Base-by-base conservation (phyloP, 306 rosid genomes). In the Heteromeles arbutifolia region DNA sequence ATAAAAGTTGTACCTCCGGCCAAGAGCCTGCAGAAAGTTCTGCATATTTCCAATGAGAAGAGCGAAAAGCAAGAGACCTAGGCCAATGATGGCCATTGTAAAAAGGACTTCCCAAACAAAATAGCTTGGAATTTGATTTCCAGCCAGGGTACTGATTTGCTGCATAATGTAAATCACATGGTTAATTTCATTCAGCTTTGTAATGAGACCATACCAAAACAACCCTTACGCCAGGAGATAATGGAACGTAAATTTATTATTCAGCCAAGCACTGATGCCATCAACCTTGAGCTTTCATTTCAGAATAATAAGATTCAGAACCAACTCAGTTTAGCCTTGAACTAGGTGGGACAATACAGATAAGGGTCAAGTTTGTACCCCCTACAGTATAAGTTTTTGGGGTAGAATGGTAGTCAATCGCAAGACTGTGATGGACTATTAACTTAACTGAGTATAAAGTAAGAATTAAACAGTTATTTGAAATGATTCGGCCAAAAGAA, bases 121-220 rank as follows among this genome's bases (percentile, higher is more conserved):
- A 74, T 84, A 85, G 86, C 97, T 93, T 12, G 98, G 98, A 70
- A 10, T 19, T 81, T 21, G 84, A 81, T 86, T 86, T 74, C 98
- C 91, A 52, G 92, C 93, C 2, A 91, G 85, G 50, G 97, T 91
- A 83, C 97, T 93, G 64, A 93, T 93, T 91, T 93, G 98, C 98
- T 93, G 84, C 78, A 78, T 74, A 71, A 67, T 34, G 73, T 76
- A 52, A 71, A 37, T 76, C 75, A 81, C 58, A 77, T 18, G 56
- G 43, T 7, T 32, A 41, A 28, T 75, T 79, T 71, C 31, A 74
- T 21, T 37, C 31, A 52, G 18, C 14, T 19, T 37, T 44, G 1
- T 52, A 71, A 53, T 32, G 64, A 71, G 18, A 53, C 43, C 34
- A 32, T 39, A 13, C 57, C 34, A 72, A 72, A 61, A 72, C 22